These are phyloP conservation scores for Russula sp. DNA, from an alignment of 768 basidiomycete genomes.

Conservation along the genomic window DNA sequence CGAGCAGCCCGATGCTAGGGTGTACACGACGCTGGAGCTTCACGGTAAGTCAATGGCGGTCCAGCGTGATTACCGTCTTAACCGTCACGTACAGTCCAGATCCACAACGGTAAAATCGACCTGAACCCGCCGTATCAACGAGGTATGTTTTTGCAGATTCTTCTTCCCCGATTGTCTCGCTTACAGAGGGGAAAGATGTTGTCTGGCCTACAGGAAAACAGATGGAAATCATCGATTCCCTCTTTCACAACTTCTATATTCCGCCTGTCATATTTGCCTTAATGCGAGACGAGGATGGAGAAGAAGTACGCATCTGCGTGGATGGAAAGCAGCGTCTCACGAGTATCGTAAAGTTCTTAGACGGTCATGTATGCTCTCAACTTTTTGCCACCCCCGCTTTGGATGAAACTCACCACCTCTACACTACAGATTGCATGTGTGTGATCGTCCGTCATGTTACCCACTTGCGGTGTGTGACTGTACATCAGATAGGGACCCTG, in stretches of 20 bases:
- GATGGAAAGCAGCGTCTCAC: slow-evolving; percentile 52
- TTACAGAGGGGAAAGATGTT: slow-evolving; percentile 43
- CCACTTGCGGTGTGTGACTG: slow-evolving; percentile 27
- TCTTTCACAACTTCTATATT: slow-evolving; percentile 49
- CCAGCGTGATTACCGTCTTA: not conserved
- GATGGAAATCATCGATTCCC: slow-evolving; percentile 45
- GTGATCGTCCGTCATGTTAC: slow-evolving; percentile 23
- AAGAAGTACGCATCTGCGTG: slow-evolving; percentile 41
- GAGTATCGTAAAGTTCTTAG: slow-evolving; percentile 41
- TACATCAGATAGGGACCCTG: slow-evolving; percentile 46
- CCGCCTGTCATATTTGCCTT: slow-evolving; percentile 47
- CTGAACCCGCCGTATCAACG: slow-evolving; percentile 68
- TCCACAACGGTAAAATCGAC: slow-evolving; percentile 66
- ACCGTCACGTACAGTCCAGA: slow-evolving; percentile 40
- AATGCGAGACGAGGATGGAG: slow-evolving; percentile 35
- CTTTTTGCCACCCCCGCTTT: not conserved
- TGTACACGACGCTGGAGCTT: slow-evolving; percentile 27
- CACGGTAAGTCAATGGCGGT: slow-evolving; percentile 19
- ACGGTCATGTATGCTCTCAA: slow-evolving; percentile 33
- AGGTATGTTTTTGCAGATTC: slow-evolving; percentile 38
- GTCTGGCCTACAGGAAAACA: slow-evolving; percentile 74
- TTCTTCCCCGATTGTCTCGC: not conserved
- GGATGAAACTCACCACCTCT: not conserved
- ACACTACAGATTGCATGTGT: slow-evolving; percentile 47
- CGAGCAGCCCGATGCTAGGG: slow-evolving; percentile 24